Base-by-base conservation (phyloP, 2,329 filamentous ascomycete genomes). In the Teratosphaeria zuluensis region DNA sequence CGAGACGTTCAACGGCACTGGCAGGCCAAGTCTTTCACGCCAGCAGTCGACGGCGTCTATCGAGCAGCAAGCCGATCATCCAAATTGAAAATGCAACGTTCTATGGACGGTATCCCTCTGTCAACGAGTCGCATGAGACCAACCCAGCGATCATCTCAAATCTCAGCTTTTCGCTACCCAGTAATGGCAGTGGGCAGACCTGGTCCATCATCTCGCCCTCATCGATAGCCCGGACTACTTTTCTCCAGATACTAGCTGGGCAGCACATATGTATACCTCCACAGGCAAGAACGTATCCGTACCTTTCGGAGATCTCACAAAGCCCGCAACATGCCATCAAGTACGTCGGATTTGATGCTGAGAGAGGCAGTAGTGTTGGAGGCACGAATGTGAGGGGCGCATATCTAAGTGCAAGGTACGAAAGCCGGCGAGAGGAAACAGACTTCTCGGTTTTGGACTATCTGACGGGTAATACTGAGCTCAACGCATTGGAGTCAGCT, bases 391-490 rank as follows among this genome's bases (percentile, higher is more conserved):
- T 81, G 0, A 79, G 84, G n/a, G 88, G 88, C 21, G 86, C 90
- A 4, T 96, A 96, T 70, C 76, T 97, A 19, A 91, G 89, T 60
- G 91, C 91, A 16, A 81, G 94, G 46, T 99, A 97, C 72, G 94
- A 99, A 78, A 92, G 88, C 60, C 79, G 87, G 42, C 81, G 90
- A 33, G 92, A 96, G 74, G 86, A 85, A 57, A 95, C 89, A 1
- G 94, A 97, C 72, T 95, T 92, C 74, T 89, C 88, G 0, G 80
- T 97, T 1, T 75, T 81, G 56, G 86, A 95, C 73, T 97, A 90
- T 70, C 75, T 99, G 19, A 81, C 84, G 14, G 91, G 91, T 0
- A 87, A 94, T 68, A 95, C 87, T 2, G 84, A 92, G 61, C 78
- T 96, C 60, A 96, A 97, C 68, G 84, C 89, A 0, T 75, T 84